Evolutionary conservation across 2,329 filamentous ascomycete genomes (phyloP).

Genomic region (Sporothrix curviconia): DNA sequence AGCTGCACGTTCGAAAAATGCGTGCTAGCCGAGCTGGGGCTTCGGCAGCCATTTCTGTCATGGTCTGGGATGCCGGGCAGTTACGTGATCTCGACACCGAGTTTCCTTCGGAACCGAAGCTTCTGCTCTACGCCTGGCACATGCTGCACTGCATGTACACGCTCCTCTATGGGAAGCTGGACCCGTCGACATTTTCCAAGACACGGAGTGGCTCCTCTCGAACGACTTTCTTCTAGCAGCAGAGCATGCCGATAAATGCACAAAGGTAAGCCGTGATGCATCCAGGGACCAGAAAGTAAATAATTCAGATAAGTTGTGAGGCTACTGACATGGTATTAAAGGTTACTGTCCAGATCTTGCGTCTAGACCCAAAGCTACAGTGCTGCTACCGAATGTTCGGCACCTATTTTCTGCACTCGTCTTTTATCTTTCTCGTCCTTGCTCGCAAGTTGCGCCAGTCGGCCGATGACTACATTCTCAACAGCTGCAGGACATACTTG

Average conservation of each 20-base stretch:
- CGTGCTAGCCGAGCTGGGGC: background rate
- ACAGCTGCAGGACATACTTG: background rate
- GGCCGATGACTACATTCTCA: conserved; percentile 1
- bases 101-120: background rate
- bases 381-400: background rate
- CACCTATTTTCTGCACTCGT: conserved; percentile 1
- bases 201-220: background rate
- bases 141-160: conserved; percentile 7
- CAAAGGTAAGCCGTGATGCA: background rate
- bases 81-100: background rate
- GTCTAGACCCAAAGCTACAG: background rate
- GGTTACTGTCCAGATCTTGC: background rate
- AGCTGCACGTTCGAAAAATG: background rate
- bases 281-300: too few species aligned
- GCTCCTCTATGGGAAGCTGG: background rate
- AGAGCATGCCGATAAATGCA: background rate
- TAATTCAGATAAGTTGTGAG: background rate
- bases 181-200: background rate
- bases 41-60: background rate
- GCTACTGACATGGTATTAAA: background rate
- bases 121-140: conserved; percentile 2
- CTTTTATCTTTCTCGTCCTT: background rate
- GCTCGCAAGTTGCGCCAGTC: conserved; percentile 1
- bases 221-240: background rate
- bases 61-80: background rate